Percentiles rank a stretch among this genome's conserved stretches.
Evolutionary conservation across 768 basidiomycete species (phyloP).

Genomic region (Tylopilus plumbeoviolaceoides): DNA sequence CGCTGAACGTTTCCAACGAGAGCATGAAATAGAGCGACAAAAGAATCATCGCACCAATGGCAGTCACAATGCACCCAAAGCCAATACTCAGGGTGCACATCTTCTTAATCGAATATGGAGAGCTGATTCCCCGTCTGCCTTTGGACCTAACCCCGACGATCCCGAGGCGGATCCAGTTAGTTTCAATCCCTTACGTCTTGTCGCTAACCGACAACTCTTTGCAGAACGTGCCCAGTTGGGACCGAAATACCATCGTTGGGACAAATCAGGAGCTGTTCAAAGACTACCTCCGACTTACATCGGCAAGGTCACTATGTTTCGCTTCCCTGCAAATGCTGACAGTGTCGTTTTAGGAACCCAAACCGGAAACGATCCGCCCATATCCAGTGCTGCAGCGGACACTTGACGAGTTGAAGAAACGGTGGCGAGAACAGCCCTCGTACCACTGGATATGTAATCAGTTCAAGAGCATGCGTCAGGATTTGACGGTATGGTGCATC

Average conservation of each 20-base stretch:
- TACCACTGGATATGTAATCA: slow-evolving; percentile 97
- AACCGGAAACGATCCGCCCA: slow-evolving; percentile 91
- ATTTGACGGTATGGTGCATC: slow-evolving; percentile 77
- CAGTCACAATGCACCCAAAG: slow-evolving; percentile 35
- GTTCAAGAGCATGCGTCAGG: slow-evolving; percentile 96
- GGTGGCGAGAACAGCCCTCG: slow-evolving; percentile 72
- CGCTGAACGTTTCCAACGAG: slow-evolving; percentile 86
- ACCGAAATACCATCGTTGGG: slow-evolving; percentile 91
- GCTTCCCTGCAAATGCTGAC: slow-evolving; percentile 3
- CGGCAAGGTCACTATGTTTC: slow-evolving; percentile 43
- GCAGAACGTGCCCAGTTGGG: slow-evolving; percentile 97
- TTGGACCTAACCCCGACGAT: slow-evolving; percentile 49
- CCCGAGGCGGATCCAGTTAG: slow-evolving; percentile 71
- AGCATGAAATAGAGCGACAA: slow-evolving; percentile 82
- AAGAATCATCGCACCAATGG: slow-evolving; percentile 37
- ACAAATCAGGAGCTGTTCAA: slow-evolving; percentile 89
- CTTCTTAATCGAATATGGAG: slow-evolving; percentile 44
- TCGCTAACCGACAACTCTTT: slow-evolving; percentile 6
- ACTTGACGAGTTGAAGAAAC: slow-evolving; percentile 77
- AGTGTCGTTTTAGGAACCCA: slow-evolving; percentile 71
- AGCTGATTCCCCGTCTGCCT: slow-evolving; percentile 48
- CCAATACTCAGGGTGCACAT: slow-evolving; percentile 49
- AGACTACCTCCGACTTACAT: slow-evolving; percentile 91
- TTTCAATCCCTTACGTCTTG: slow-evolving; percentile 8
- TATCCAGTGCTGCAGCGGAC: slow-evolving; percentile 81